phyloP scores from a whole-genome alignment of 164 flowering plant species.

The Annona squamosa region DNA sequence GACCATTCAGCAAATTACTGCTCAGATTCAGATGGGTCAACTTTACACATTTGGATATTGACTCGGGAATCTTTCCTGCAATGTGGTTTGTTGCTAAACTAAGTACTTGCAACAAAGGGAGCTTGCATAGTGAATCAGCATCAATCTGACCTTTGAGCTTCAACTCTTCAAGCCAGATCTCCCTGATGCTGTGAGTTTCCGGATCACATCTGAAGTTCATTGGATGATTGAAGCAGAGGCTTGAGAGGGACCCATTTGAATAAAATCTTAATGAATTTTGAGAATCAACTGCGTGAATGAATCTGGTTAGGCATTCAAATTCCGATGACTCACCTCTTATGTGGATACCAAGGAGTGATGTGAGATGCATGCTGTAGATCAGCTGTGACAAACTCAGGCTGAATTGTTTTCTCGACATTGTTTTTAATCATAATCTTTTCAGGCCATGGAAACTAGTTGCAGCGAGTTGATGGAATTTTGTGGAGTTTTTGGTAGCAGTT shows the following conservation, averaged over 20 bases:
- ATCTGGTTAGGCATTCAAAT: conserved; percentile 18
- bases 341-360: conserved; percentile 8
- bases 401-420: conserved; percentile 8
- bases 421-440: not conserved
- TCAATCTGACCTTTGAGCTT: conserved; percentile 36
- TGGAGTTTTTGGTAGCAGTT: conserved; percentile 3
- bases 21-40: conserved; percentile 32
- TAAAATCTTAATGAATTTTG: conserved; percentile 12
- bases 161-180: conserved; percentile 28
- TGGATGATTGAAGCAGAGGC: conserved; percentile 19
- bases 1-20: conserved; percentile 33
- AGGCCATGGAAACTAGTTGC: conserved; percentile 4
- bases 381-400: conserved; percentile 3
- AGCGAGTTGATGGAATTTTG: not conserved
- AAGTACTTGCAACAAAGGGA: conserved; percentile 18
- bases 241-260: conserved; percentile 8
- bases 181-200: conserved; percentile 8
- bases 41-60: conserved; percentile 26
- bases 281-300: conserved; percentile 37
- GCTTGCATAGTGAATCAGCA: conserved; percentile 31
- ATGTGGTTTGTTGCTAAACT: conserved; percentile 29
- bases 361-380: conserved; percentile 10
- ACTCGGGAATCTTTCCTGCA: conserved; percentile 26
- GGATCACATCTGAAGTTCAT: conserved; percentile 23
- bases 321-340: conserved; percentile 25